Conservation (phyloP, 306 rosid genomes). For the Dryas octopetala region DNA sequence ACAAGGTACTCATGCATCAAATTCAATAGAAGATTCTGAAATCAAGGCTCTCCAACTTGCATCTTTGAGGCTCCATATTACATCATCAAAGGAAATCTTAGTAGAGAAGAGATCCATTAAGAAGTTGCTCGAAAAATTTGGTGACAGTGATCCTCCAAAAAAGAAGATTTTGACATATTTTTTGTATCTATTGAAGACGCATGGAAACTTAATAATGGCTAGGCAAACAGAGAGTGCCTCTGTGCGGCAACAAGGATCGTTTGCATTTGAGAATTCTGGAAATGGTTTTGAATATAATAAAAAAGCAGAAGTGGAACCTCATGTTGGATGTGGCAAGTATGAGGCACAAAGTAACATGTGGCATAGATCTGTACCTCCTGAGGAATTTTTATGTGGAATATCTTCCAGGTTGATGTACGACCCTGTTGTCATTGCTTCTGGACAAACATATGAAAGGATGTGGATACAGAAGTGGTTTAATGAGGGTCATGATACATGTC, state of each 20-base stretch:
- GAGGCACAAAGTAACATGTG: conserved; percentile 32
- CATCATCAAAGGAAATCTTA: conserved; percentile 50
- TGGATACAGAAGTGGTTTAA: conserved; percentile 91
- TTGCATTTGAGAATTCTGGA: conserved; percentile 32
- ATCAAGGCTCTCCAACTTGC: conserved; percentile 59
- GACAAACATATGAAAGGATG: conserved; percentile 74
- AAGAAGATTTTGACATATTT: conserved; percentile 58
- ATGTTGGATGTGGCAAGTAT: conserved; percentile 17
- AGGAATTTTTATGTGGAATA: conserved; percentile 66
- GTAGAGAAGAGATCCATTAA: conserved; percentile 64
- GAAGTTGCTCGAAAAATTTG: conserved; percentile 48
- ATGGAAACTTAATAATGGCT: conserved; percentile 36
- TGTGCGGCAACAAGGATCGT: conserved; percentile 30
- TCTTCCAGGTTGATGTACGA: conserved; percentile 81
- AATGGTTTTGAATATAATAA: conserved; percentile 27
- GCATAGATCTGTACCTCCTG: conserved; percentile 50
- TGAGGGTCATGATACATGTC: conserved; percentile 71
- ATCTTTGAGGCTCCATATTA: conserved; percentile 57
- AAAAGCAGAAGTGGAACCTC: conserved; percentile 29
- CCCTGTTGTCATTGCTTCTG: conserved; percentile 86
- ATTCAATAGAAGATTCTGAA: conserved; percentile 49
- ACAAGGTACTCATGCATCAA: conserved; percentile 41
- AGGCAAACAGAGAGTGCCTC: conserved; percentile 40
- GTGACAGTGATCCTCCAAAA: conserved; percentile 42
- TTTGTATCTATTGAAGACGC: conserved; percentile 48